Percentiles rank a stretch among this genome's conserved stretches.
phyloP scores from a whole-genome alignment of 1,139 yeast species.

The Meyerozyma guilliermondii region DNA sequence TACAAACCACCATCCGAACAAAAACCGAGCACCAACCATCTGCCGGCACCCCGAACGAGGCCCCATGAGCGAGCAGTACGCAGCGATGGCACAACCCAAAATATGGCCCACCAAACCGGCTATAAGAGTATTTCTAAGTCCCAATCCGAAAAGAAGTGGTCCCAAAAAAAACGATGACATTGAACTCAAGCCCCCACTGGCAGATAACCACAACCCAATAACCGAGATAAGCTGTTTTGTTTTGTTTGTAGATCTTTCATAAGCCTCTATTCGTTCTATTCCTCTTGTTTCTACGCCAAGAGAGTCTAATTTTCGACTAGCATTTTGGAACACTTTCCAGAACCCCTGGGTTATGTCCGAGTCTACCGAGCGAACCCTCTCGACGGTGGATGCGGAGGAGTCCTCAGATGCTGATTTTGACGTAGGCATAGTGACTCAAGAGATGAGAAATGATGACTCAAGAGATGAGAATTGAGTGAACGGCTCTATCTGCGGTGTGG shows the following conservation, averaged over 20 bases:
- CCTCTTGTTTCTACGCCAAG: conserved; percentile 75
- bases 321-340: not conserved
- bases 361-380: not conserved
- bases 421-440: not conserved
- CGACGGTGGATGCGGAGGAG: not conserved
- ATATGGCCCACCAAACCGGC: conserved; percentile 59
- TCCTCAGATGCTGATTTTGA: not conserved
- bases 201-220: conserved; percentile 76
- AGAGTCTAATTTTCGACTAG: conserved; percentile 24
- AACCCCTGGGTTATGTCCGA: not conserved
- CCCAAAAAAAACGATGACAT: conserved; percentile 79
- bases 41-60: conserved; percentile 85
- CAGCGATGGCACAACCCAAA: conserved; percentile 71
- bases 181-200: conserved; percentile 79
- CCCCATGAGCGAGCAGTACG: conserved; percentile 79
- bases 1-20: conserved; percentile 83
- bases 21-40: conserved; percentile 74
- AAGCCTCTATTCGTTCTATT: conserved; percentile 69
- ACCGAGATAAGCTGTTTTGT: conserved; percentile 52
- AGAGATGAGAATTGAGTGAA: too few relatives aligned
- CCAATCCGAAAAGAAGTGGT: conserved; percentile 62
- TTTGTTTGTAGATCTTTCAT: conserved; percentile 55
- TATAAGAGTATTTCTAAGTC: conserved; percentile 56
- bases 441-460: not conserved
- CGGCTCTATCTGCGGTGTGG: too few relatives aligned